Base-by-base conservation (phyloP, 2,329 filamentous ascomycete species). In the Penicillium sp. region DNA sequence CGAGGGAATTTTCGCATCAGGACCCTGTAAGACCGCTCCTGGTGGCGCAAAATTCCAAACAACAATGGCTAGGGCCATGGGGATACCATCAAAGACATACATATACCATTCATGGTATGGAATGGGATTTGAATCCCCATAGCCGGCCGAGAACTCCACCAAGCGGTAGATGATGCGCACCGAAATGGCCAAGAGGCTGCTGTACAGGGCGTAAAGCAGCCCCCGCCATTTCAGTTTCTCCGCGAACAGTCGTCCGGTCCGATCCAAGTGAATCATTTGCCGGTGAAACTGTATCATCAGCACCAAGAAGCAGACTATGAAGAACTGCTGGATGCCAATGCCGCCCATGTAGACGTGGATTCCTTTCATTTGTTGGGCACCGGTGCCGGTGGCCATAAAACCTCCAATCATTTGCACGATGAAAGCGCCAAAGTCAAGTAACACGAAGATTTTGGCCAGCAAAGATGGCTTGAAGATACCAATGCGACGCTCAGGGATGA, bases 141-240 rank as follows among this genome's bases (percentile, higher is more conserved):
- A 32, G 5, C 80, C 65, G 47, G 74, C 75, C 58, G 84, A 84
- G 70, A 82, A 85, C 67, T 86, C 82, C n/a, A 83, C 75, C 0
- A 81, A 75, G 7, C 84, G 79, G 64, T 78, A 86, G 51, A 85
- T 75, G 51, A 82, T 85, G 19, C 84, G 78, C 1, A 74, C 66
- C 7, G 79, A 68, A 53, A 86, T 79, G 41, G 85, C 70, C 0
- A 62, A 51, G 9, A 78, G 78, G 55, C 77, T 81, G 35, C 70
- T 63, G 63, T 85, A 85, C 2, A 86, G 73, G 18, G 42, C 41
- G 2, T 51, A 51, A 4, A 51, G 49, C 16, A 51, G 14, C 23
- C 18, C 11, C 5, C 49, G 41, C 49, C 49, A 51, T 2, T 45
- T 51, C 27, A 19, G 16, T 26, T 51, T 51, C 7, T 40, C 26